These are phyloP conservation scores for Yamadazyma akitaensis DNA, from an alignment of 805 yeast genomes.

Conservation along the genomic window DNA sequence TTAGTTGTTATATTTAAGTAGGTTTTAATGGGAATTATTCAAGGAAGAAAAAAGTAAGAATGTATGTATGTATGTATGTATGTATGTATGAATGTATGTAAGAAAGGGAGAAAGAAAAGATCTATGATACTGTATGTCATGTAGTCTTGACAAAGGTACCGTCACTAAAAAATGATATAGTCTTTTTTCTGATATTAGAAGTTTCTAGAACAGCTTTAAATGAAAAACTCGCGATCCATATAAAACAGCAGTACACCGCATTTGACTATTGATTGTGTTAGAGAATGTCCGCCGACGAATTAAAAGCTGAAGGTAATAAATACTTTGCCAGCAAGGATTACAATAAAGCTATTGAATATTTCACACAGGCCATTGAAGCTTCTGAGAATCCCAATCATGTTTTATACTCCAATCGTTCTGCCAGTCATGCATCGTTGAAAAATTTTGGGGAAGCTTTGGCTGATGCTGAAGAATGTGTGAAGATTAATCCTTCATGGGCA, in stretches of 20 bases:
- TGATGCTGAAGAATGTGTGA: slow-evolving; percentile 83
- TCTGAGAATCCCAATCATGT: slow-evolving; percentile 87
- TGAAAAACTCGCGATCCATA: not conserved
- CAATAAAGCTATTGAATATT: slow-evolving; percentile 71
- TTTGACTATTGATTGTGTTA: not conserved
- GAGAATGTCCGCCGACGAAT: slow-evolving; percentile 58
- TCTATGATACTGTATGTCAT: no score
- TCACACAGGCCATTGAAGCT: slow-evolving; percentile 83
- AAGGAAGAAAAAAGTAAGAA: not conserved
- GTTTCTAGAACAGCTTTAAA: slow-evolving; percentile 2
- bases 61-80: no score
- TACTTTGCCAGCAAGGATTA: slow-evolving; percentile 88
- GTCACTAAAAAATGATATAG: not conserved
- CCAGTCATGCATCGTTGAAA: slow-evolving; percentile 77
- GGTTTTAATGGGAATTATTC: not conserved
- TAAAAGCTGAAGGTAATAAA: slow-evolving; percentile 89
- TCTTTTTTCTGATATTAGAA: slow-evolving; percentile 1
- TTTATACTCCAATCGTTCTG: slow-evolving; percentile 90
- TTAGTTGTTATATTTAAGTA: not conserved
- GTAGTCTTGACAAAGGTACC: no score
- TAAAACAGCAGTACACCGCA: not conserved
- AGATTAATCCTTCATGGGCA: slow-evolving; percentile 85
- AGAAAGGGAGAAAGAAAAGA: no score
- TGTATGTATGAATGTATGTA: no score
- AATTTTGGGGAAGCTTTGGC: slow-evolving; percentile 69